Base-by-base conservation (phyloP, 1,139 yeast species). In the Geotrichum restrictum region DNA sequence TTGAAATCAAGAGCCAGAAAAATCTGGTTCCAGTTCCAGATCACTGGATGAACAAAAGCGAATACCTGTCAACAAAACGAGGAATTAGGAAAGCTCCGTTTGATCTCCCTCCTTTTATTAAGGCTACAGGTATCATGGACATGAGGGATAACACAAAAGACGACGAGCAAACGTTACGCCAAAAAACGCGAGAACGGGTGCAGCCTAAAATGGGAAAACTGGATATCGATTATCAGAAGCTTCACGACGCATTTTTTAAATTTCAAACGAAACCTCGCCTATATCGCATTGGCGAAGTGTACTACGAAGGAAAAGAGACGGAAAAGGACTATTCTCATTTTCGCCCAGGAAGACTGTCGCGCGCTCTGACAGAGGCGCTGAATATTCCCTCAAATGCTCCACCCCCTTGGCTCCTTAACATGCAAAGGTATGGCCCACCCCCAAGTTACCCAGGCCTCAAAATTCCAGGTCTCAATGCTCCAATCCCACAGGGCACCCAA, bases 131-230 rank as follows among this genome's bases (percentile, higher is more conserved):
- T 1, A 89, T 93, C 41, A 80, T 82, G 61, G 91, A 86, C 55
- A 87, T 91, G 96, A 77, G 98, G 64, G 81, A 82, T 56, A 71
- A 72, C 5, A 69, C 72, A 33, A 74, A 73, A 18, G 75, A 71
- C 11, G 79, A 76, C 37, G 84, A 78, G 19, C 74, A 74, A 7
- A 77, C 85, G 1, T 65, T 88, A 59, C 82, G 86, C 62, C 95
- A 88, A 62, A 79, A 79, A 64, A 85, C 85, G 66, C 75, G 98
- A 57, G 94, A 87, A 54, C 76, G 86, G 51, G 95, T 91, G 0
- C 96, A 88, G 65, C 97, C 97, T 0, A 88, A 88, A 65, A 75
- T 88, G 81, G 96, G 96, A 1, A 76, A 82, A 54, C 70, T 93
- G 27, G 98, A 93, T 68, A 79, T 93, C 34, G 98, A 93, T 67